These are phyloP conservation scores for Tephrocybe sp. DNA, from an alignment of 768 basidiomycete genomes.

Conservation along the genomic window DNA sequence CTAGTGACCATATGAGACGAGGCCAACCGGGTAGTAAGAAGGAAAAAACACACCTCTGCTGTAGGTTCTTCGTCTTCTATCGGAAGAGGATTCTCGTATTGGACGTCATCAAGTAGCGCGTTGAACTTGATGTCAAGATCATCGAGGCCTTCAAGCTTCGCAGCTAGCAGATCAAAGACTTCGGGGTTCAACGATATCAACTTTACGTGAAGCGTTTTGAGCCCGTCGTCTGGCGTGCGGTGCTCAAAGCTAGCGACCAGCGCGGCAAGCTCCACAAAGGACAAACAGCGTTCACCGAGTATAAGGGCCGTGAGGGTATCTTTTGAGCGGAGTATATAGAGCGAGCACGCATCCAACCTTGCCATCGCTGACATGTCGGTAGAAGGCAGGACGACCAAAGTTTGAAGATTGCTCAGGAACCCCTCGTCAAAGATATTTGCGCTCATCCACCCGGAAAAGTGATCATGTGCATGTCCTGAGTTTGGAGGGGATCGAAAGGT, in stretches of 20 bases:
- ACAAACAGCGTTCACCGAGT: conserved; percentile 10
- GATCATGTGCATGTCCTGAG: conserved; percentile 4
- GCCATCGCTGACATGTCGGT: conserved; percentile 7
- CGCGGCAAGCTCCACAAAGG: conserved; percentile 12
- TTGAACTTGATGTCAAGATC: conserved; percentile 19
- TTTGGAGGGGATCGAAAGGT: conserved; percentile 12
- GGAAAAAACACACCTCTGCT: background rate
- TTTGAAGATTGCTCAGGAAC: conserved; percentile 10
- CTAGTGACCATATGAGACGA: background rate
- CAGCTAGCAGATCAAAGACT: conserved; percentile 25
- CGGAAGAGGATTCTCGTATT: conserved; percentile 9
- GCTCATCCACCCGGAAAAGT: conserved; percentile 13
- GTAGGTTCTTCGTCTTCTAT: conserved; percentile 11
- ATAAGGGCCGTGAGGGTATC: conserved; percentile 15
- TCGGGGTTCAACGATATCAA: conserved; percentile 20
- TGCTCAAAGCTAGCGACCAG: conserved; percentile 17
- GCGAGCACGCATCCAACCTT: conserved; percentile 3
- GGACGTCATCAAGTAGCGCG: conserved; percentile 8
- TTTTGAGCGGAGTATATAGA: conserved; percentile 10
- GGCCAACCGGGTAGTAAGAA: background rate
- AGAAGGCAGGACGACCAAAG: conserved; percentile 12
- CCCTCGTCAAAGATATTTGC: conserved; percentile 2
- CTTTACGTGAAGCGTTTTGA: conserved; percentile 20
- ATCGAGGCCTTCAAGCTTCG: conserved; percentile 21
- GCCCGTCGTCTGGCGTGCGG: conserved; percentile 14